Evolutionary conservation across 1,139 yeast genomes (phyloP).

Genomic region (Blastobotrys ciferrii): DNA sequence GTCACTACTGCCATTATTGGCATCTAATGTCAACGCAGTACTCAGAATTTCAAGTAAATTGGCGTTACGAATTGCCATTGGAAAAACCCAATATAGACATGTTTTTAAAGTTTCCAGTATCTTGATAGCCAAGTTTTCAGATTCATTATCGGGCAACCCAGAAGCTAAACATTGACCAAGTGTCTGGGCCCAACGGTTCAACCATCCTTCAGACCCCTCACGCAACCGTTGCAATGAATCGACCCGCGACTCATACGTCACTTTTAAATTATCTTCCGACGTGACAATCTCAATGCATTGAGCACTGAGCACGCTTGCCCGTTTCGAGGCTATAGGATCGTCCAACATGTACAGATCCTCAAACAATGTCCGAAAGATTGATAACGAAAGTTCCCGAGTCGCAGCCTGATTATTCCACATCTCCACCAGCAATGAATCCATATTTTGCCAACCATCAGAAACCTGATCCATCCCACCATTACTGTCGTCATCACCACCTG

Average conservation of each 20-base stretch:
- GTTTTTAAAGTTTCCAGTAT: conserved; percentile 82
- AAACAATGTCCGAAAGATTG: conserved; percentile 78
- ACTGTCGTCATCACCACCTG: conserved; percentile 17
- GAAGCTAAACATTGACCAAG: conserved; percentile 46
- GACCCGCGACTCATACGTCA: conserved; percentile 70
- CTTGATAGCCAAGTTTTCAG: conserved; percentile 54
- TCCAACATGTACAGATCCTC: conserved; percentile 93
- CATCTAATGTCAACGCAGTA: conserved; percentile 51
- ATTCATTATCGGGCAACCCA: conserved; percentile 35
- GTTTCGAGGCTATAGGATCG: conserved; percentile 82
- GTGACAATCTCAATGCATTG: conserved; percentile 81
- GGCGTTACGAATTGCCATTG: conserved; percentile 65
- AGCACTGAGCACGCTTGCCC: conserved; percentile 76
- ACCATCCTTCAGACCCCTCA: conserved; percentile 81
- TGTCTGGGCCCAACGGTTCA: conserved; percentile 67
- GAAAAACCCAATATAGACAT: conserved; percentile 88
- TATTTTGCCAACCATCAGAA: conserved; percentile 76
- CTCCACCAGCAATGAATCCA: conserved; percentile 74
- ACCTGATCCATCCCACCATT: conserved; percentile 17
- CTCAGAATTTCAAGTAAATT: conserved; percentile 66
- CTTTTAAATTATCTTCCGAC: conserved; percentile 61
- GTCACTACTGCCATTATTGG: conserved; percentile 32
- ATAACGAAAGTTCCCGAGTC: conserved; percentile 69
- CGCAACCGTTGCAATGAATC: conserved; percentile 35
- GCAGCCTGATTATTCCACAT: conserved; percentile 68